phyloP scores from a whole-genome alignment of 805 yeast genomes.

The Priceomyces castillae region DNA sequence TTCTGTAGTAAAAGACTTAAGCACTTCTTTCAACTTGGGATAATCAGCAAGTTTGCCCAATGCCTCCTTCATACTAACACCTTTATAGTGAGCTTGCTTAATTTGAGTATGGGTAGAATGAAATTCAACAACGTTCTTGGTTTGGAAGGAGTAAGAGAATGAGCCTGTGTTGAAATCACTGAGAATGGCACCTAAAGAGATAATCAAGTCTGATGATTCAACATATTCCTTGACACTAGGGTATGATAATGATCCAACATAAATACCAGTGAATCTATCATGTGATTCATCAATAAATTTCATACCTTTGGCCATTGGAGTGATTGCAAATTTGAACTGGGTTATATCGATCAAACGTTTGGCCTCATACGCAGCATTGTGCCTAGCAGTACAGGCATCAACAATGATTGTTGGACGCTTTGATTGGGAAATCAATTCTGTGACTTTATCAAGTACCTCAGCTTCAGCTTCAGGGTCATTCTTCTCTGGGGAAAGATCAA shows the following conservation, averaged over 20 bases:
- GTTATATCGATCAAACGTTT: conserved; percentile 15
- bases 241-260: conserved; percentile 23
- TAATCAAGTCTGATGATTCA: conserved; percentile 20
- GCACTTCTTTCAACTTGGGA: conserved; percentile 7
- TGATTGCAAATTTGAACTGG: conserved; percentile 18
- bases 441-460: conserved; percentile 27
- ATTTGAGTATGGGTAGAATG: conserved; percentile 22
- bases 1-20: conserved; percentile 12
- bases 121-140: conserved; percentile 21
- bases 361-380: conserved; percentile 17
- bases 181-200: conserved; percentile 22
- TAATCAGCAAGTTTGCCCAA: conserved; percentile 11
- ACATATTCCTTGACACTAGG: conserved; percentile 19
- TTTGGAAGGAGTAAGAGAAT: conserved; percentile 19
- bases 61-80: conserved; percentile 19
- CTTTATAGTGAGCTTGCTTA: conserved; percentile 15
- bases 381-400: conserved; percentile 22
- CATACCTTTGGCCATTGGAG: conserved; percentile 25
- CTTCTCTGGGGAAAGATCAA: conserved; percentile 25
- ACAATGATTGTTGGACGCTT: conserved; percentile 19
- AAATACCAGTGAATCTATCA: conserved; percentile 20
- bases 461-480: conserved; percentile 33
- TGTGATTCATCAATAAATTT: conserved; percentile 17
- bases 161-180: conserved; percentile 25
- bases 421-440: conserved; percentile 19